A percentile compares a stretch with the other conserved stretches of the same genome.
These are phyloP conservation scores for Phytophthora constricta DNA, from an alignment of 352 stramenopile species.

Conservation along the genomic window DNA sequence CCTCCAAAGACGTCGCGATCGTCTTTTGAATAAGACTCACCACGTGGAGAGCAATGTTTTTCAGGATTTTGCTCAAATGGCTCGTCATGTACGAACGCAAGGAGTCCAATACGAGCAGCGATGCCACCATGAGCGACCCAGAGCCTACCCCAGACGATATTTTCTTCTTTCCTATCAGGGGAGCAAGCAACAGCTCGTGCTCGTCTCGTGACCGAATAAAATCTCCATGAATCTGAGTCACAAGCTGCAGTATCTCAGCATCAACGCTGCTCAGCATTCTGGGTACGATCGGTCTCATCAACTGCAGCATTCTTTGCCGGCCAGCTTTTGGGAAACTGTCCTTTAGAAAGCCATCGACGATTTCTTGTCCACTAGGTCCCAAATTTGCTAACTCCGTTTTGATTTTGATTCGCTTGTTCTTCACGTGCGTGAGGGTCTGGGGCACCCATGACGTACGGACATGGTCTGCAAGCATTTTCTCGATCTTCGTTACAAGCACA, in stretches of 20 bases:
- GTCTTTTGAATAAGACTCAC: constrained; percentile 27
- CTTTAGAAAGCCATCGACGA: constrained; percentile 27
- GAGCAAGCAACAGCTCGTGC: constrained; percentile 28
- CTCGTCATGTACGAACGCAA: constrained; percentile 18
- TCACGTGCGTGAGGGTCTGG: constrained; percentile 17
- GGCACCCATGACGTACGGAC: constrained; percentile 37
- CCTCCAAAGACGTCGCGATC: constrained; percentile 1
- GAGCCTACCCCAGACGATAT: background rate
- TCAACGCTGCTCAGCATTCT: constrained; percentile 24
- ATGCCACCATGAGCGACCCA: constrained; percentile 21
- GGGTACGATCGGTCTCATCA: constrained; percentile 27
- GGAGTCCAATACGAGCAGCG: constrained; percentile 29
- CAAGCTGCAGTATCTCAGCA: constrained; percentile 23
- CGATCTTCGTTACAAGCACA: constrained; percentile 34
- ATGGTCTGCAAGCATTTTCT: constrained; percentile 46
- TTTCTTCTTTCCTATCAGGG: constrained; percentile 16
- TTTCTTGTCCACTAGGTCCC: constrained; percentile 26
- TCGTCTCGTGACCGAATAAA: constrained; percentile 31
- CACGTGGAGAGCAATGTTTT: constrained; percentile 36
- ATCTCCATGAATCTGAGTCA: constrained; percentile 23
- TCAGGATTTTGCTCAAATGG: constrained; percentile 33
- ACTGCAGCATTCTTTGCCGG: constrained; percentile 20
- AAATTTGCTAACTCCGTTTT: constrained; percentile 10
- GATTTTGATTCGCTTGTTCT: background rate
- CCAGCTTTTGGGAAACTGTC: constrained; percentile 8